Evolutionary conservation across 352 stramenopile species (phyloP).

Genomic region (Hyaloperonospora brassicae): DNA sequence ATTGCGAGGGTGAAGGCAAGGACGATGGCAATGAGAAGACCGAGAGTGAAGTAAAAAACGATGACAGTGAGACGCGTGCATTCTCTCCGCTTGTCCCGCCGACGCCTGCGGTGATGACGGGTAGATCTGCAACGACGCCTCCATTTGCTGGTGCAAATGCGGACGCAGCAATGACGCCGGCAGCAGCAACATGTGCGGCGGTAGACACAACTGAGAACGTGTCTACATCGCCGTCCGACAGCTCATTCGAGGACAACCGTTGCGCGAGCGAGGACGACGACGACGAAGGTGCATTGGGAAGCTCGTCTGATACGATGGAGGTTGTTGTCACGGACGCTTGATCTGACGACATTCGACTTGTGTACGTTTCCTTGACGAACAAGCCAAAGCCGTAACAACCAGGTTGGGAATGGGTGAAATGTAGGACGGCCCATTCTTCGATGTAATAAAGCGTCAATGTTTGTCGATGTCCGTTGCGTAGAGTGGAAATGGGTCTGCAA

Average conservation of each 20-base stretch:
- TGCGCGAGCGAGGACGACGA: background rate
- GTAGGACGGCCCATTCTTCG: too few species aligned
- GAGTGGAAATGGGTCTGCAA: too few species aligned
- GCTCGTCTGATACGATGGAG: background rate
- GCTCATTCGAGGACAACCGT: too few species aligned
- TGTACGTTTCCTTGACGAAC: too few species aligned
- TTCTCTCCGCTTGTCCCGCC: slow-evolving; percentile 6
- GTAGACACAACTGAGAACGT: background rate
- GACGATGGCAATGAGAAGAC: slow-evolving; percentile 4
- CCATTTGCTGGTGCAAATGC: slow-evolving; percentile 6
- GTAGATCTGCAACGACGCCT: slow-evolving; percentile 13
- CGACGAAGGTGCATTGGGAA: slow-evolving; percentile 2
- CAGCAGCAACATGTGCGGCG: background rate
- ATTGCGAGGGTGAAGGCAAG: slow-evolving; percentile 9
- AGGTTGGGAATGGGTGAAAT: too few species aligned
- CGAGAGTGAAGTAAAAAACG: too few species aligned
- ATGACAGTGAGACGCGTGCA: too few species aligned
- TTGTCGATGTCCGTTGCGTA: too few species aligned
- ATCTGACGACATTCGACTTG: too few species aligned
- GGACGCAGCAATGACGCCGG: slow-evolving; percentile 4
- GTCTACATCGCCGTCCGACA: background rate
- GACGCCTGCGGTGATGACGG: slow-evolving; percentile 14
- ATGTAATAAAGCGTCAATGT: too few species aligned
- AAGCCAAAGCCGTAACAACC: too few species aligned
- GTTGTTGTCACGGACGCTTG: slow-evolving; percentile 11